Evolutionary conservation across 2,329 filamentous ascomycete species (phyloP).

Genomic region (Alternaria solani): DNA sequence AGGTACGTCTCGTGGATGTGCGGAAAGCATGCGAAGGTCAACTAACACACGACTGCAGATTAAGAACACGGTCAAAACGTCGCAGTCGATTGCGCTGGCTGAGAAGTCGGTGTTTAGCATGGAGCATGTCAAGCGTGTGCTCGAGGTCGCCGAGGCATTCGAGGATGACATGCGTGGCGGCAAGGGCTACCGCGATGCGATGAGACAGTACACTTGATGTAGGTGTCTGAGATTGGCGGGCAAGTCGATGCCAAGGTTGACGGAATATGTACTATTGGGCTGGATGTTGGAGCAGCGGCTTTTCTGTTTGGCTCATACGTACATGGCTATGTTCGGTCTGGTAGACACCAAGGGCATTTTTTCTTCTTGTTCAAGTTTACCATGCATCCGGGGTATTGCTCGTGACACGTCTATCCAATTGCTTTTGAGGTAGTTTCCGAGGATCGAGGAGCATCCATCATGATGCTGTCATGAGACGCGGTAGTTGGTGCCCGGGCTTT

Average conservation of each 20-base stretch:
- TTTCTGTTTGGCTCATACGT: not conserved
- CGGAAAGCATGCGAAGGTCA: not conserved
- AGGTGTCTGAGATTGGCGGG: too few species aligned
- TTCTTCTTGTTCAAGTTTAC: too few species aligned
- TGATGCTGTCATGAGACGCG: not conserved
- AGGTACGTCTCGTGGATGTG: constrained; percentile 56
- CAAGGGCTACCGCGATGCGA: constrained; percentile 80
- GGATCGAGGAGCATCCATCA: too few species aligned
- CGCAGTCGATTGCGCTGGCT: constrained; percentile 81
- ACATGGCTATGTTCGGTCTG: not conserved
- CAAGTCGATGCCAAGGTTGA: too few species aligned
- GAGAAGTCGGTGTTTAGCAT: constrained; percentile 76
- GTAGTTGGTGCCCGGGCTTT: not conserved
- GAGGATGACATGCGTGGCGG: constrained; percentile 84
- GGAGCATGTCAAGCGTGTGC: constrained; percentile 79
- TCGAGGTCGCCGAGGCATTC: constrained; percentile 86
- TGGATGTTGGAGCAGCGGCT: not conserved
- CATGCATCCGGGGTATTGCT: too few species aligned
- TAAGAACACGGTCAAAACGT: constrained; percentile 86
- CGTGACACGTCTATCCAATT: too few species aligned
- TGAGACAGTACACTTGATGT: constrained; percentile 75
- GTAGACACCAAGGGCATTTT: too few species aligned
- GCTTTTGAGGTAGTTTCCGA: too few species aligned
- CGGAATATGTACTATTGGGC: too few species aligned
- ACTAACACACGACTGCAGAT: constrained; percentile 64